phyloP scores from a whole-genome alignment of 2,329 filamentous ascomycete genomes.

The Sporothrix luriei region DNA sequence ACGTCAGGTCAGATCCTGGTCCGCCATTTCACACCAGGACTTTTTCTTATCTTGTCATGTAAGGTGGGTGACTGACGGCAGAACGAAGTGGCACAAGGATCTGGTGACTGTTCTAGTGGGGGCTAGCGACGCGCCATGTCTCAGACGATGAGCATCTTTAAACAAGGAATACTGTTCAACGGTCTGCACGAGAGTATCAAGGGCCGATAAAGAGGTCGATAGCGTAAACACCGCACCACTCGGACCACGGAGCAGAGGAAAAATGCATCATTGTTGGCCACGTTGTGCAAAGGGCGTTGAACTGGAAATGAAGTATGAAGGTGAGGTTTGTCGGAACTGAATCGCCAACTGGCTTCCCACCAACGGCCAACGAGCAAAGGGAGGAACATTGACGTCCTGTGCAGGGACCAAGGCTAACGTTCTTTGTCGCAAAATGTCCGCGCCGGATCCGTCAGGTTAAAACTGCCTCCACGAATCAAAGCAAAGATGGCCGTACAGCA shows the following conservation, averaged over 20 bases:
- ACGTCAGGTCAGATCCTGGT: not conserved
- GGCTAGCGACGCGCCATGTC: constrained; percentile 1
- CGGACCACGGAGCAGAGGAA: not conserved
- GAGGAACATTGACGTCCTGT: not conserved
- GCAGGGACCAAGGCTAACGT: not conserved
- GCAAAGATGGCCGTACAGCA: not conserved
- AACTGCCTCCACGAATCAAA: not conserved
- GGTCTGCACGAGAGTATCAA: not conserved
- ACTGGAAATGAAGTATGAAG: not conserved
- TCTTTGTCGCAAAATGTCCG: not conserved
- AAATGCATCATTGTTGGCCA: not conserved
- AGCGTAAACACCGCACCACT: not conserved
- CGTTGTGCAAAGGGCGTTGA: not conserved
- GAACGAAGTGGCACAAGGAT: not conserved
- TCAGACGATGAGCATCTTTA: not conserved
- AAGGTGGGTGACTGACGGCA: not conserved
- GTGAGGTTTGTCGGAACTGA: not conserved
- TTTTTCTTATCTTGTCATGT: not conserved
- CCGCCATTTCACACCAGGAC: not conserved
- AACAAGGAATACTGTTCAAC: not conserved
- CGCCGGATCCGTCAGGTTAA: constrained; percentile 14
- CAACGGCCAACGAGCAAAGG: constrained; percentile 21
- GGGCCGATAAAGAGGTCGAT: not conserved
- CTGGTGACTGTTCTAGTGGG: constrained; percentile 8
- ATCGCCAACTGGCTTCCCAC: not conserved